Percentiles rank a stretch among this genome's conserved stretches.
phyloP scores from a whole-genome alignment of 257 asterid species.

The Linderniella brevidens region DNA sequence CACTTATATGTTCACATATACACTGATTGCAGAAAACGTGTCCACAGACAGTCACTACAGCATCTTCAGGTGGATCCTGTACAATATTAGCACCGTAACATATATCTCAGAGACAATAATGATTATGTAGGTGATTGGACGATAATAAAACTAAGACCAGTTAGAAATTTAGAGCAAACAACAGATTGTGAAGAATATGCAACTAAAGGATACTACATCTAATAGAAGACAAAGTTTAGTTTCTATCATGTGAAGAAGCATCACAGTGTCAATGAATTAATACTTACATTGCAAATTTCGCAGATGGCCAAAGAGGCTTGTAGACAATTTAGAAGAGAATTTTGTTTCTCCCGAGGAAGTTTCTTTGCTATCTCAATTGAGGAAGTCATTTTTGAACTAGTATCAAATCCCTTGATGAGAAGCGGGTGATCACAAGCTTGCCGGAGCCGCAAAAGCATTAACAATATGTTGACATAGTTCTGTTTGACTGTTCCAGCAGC shows the following conservation, averaged over 20 bases:
- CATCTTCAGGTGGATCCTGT: slow-evolving; percentile 98
- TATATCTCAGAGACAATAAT: slow-evolving; percentile 9
- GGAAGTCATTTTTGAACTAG: slow-evolving; percentile 38
- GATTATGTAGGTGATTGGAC: neutral
- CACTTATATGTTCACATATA: slow-evolving; percentile 68
- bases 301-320: slow-evolving; percentile 81
- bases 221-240: no score
- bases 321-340: slow-evolving; percentile 58
- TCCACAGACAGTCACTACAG: slow-evolving; percentile 78
- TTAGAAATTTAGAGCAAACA: no score
- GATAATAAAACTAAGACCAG: no score
- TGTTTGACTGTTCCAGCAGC: slow-evolving; percentile 96
- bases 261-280: slow-evolving; percentile 4
- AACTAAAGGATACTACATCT: no score
- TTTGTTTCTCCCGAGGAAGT: slow-evolving; percentile 54
- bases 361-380: slow-evolving; percentile 72
- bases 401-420: slow-evolving; percentile 58
- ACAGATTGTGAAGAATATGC: neutral
- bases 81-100: slow-evolving; percentile 1
- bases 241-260: no score
- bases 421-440: slow-evolving; percentile 99
- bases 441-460: slow-evolving; percentile 94
- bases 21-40: slow-evolving; percentile 95
- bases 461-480: slow-evolving; percentile 76
- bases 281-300: slow-evolving; percentile 79